Evolutionary conservation across 805 yeast genomes (phyloP).

Genomic region (Yarrowia deformans): DNA sequence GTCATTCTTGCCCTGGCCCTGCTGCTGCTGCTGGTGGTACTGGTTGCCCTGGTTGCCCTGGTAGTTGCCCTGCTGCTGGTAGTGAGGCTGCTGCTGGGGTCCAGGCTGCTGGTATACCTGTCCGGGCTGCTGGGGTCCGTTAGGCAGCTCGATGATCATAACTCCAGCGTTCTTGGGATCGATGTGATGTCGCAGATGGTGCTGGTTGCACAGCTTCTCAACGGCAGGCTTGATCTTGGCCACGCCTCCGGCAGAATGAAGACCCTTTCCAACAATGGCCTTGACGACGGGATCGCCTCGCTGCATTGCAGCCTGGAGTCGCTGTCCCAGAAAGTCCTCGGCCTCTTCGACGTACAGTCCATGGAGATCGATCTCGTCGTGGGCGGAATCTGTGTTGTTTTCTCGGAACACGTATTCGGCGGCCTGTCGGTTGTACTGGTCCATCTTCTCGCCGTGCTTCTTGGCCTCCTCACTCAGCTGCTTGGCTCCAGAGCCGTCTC

Average conservation of each 20-base stretch:
- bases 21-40: conserved; percentile 42
- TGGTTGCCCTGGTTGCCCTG: conserved; percentile 39
- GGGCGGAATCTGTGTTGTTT: conserved; percentile 85
- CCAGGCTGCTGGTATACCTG: conserved; percentile 44
- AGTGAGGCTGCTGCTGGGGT: conserved; percentile 45
- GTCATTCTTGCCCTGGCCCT: conserved; percentile 40
- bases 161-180: conserved; percentile 84
- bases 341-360: conserved; percentile 93
- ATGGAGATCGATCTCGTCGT: conserved; percentile 90
- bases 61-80: conserved; percentile 41
- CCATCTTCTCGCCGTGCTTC: conserved; percentile 65
- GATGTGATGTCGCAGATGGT: conserved; percentile 64
- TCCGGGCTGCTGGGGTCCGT: conserved; percentile 40
- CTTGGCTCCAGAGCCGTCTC: conserved; percentile 77
- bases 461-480: conserved; percentile 75
- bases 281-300: conserved; percentile 67
- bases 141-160: conserved; percentile 67
- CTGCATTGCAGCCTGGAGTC: conserved; percentile 69
- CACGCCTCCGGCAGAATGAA: conserved; percentile 80
- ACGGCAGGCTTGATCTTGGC: conserved; percentile 92
- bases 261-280: conserved; percentile 93
- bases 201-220: conserved; percentile 74
- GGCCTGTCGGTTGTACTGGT: conserved; percentile 75
- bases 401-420: conserved; percentile 84
- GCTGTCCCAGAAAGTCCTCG: conserved; percentile 70